A percentile compares a stretch with the other conserved stretches of the same genome.
These are phyloP conservation scores for Actinomucor elegans DNA, from an alignment of 371 early-diverging fungal species.

Conservation along the genomic window DNA sequence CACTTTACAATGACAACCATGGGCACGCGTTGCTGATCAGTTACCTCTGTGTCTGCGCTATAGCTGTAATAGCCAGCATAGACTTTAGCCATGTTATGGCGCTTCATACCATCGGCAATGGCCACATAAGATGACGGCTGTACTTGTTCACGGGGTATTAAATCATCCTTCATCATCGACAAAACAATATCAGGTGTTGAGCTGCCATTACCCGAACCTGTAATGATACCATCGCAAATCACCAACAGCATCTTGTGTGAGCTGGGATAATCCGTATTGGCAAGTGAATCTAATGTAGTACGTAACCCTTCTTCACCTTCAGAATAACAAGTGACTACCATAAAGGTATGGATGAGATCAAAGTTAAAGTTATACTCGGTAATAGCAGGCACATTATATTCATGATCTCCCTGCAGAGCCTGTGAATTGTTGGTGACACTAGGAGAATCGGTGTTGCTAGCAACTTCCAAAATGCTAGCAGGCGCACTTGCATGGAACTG, in stretches of 20 bases:
- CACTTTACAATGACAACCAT: constrained; percentile 85
- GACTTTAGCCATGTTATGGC: constrained; percentile 89
- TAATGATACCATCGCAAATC: constrained; percentile 80
- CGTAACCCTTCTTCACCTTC: constrained; percentile 84
- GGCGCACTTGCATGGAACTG: background rate
- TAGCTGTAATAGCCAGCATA: constrained; percentile 79
- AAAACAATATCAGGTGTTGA: constrained; percentile 73
- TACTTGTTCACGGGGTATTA: constrained; percentile 56
- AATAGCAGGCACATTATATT: constrained; percentile 20
- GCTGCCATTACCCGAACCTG: constrained; percentile 66
- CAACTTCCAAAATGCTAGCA: background rate
- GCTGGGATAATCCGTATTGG: constrained; percentile 78
- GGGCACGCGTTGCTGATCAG: constrained; percentile 48
- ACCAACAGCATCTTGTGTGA: constrained; percentile 83
- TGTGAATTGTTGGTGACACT: constrained; percentile 6
- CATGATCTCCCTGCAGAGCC: constrained; percentile 1
- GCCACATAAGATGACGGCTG: constrained; percentile 78
- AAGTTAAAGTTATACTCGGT: constrained; percentile 51
- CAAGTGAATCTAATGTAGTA: constrained; percentile 87
- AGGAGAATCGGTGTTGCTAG: constrained; percentile 7
- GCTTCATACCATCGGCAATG: constrained; percentile 82
- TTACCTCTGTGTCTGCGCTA: constrained; percentile 43
- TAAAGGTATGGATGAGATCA: constrained; percentile 47
- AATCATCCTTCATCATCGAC: constrained; percentile 74
- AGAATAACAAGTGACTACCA: constrained; percentile 81